A percentile compares a stretch with the other conserved stretches of the same genome.
phyloP scores from a whole-genome alignment of 768 basidiomycete species.

The Lactifluus volemus region DNA sequence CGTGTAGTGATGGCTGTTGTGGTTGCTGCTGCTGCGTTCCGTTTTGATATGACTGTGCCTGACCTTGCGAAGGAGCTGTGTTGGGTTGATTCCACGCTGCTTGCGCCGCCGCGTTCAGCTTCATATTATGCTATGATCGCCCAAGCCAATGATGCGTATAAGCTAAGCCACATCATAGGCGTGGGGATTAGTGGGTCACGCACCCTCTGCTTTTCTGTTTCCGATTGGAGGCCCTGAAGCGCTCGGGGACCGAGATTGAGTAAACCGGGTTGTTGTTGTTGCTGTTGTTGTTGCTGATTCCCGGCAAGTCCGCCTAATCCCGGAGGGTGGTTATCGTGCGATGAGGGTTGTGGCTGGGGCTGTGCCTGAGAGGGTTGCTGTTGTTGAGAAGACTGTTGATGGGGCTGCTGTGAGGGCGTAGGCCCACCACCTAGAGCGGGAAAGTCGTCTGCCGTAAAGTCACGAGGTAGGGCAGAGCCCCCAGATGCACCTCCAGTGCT shows the following conservation, averaged over 20 bases:
- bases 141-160: not conserved
- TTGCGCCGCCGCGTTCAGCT: conserved; percentile 53
- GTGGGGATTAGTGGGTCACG: conserved; percentile 25
- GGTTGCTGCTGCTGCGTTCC: conserved; percentile 34
- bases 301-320: conserved; percentile 61
- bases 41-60: conserved; percentile 32
- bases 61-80: conserved; percentile 32
- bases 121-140: conserved; percentile 34
- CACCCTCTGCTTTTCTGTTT: conserved; percentile 64
- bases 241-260: conserved; percentile 42
- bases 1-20: conserved; percentile 40
- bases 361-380: conserved; percentile 21
- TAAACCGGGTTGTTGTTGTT: conserved; percentile 42
- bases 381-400: conserved; percentile 21
- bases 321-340: conserved; percentile 47
- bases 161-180: conserved; percentile 12
- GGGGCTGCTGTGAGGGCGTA: conserved; percentile 35
- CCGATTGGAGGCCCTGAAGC: conserved; percentile 40
- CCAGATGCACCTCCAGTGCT: conserved; percentile 25
- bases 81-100: conserved; percentile 59
- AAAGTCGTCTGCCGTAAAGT: conserved; percentile 85
- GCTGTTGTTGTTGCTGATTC: conserved; percentile 45
- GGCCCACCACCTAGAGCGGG: conserved; percentile 72
- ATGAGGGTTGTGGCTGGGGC: conserved; percentile 28
- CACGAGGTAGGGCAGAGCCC: conserved; percentile 40